Percentiles rank a stretch among this genome's conserved stretches.
Conservation (phyloP, 2,329 filamentous ascomycete species). For the Aspergillus neoniger region DNA sequence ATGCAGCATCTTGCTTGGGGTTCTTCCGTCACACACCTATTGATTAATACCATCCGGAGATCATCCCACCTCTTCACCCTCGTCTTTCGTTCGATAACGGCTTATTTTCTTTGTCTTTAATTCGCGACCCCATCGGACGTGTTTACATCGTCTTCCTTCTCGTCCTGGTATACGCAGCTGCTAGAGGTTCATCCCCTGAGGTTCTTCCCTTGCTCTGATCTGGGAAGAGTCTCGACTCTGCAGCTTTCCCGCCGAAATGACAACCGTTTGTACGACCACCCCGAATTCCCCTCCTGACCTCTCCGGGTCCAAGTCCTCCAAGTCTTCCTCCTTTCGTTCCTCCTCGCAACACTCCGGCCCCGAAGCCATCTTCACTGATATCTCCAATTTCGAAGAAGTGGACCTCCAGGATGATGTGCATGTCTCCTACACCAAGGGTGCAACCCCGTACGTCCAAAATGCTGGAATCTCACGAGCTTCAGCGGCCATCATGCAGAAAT, state of each 20-base stretch:
- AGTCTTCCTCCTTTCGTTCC: conserved; percentile 84
- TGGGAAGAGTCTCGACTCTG: conserved; percentile 19
- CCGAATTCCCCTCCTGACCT: conserved; percentile 76
- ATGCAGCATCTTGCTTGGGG: conserved; percentile 7
- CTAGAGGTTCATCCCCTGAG: neutral
- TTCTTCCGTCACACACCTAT: neutral
- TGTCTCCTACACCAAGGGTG: conserved; percentile 33
- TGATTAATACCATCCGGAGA: conserved; percentile 1
- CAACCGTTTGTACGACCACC: conserved; percentile 45
- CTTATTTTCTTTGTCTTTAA: conserved; percentile 7
- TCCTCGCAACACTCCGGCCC: conserved; percentile 70
- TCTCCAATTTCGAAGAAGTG: conserved; percentile 90
- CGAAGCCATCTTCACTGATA: conserved; percentile 68
- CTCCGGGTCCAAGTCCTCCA: conserved; percentile 83
- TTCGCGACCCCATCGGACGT: conserved; percentile 14
- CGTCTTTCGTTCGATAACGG: neutral
- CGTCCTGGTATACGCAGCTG: neutral
- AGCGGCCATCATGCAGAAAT: conserved; percentile 31
- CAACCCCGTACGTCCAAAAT: conserved; percentile 32
- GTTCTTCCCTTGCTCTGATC: neutral
- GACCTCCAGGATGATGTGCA: conserved; percentile 72
- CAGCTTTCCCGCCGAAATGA: conserved; percentile 35
- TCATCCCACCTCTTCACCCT: neutral
- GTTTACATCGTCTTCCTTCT: neutral
- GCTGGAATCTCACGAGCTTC: conserved; percentile 30